Evolutionary conservation across 2,329 filamentous ascomycete species (phyloP).

Genomic region (Eutypella sp.): DNA sequence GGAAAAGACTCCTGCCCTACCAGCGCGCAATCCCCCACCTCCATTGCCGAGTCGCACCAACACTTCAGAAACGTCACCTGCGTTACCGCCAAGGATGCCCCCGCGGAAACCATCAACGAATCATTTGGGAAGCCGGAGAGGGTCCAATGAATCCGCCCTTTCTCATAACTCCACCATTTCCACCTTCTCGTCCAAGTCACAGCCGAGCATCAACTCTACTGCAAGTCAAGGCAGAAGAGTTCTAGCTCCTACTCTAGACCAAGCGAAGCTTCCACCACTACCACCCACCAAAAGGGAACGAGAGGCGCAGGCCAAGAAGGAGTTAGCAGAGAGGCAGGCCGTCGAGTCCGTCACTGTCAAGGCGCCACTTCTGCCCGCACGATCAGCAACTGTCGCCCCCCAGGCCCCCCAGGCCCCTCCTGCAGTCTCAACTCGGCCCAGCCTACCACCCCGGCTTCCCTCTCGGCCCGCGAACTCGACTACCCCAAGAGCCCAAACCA

Average conservation of each 20-base stretch:
- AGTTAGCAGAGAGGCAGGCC: slow-evolving; percentile 27
- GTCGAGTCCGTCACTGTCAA: slow-evolving; percentile 15
- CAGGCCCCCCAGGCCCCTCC: slow-evolving; percentile 23
- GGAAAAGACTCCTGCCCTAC: slow-evolving; percentile 21
- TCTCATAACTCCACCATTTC: slow-evolving; percentile 52
- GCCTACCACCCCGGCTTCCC: slow-evolving; percentile 46
- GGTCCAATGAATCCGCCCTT: slow-evolving; percentile 53
- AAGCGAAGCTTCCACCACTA: slow-evolving; percentile 52
- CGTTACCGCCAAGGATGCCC: slow-evolving; percentile 49
- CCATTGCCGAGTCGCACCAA: slow-evolving; percentile 34
- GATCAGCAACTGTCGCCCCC: slow-evolving; percentile 33
- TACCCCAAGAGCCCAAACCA: slow-evolving; percentile 15
- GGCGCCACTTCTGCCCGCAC: slow-evolving; percentile 31
- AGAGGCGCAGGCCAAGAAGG: slow-evolving; percentile 40
- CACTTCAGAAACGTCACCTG: slow-evolving; percentile 36
- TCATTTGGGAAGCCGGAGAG: slow-evolving; percentile 39
- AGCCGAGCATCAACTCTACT: slow-evolving; percentile 42
- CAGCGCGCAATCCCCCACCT: slow-evolving; percentile 27
- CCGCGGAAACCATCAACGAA: slow-evolving; percentile 45
- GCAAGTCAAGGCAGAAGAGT: slow-evolving; percentile 44
- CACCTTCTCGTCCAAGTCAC: slow-evolving; percentile 45
- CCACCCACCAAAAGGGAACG: slow-evolving; percentile 51
- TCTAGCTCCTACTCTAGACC: slow-evolving; percentile 51
- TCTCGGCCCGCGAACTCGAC: slow-evolving; percentile 39
- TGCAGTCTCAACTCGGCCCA: slow-evolving; percentile 35